Conservation (phyloP, 805 yeast genomes). For the Saccharomycopsis microspora region DNA sequence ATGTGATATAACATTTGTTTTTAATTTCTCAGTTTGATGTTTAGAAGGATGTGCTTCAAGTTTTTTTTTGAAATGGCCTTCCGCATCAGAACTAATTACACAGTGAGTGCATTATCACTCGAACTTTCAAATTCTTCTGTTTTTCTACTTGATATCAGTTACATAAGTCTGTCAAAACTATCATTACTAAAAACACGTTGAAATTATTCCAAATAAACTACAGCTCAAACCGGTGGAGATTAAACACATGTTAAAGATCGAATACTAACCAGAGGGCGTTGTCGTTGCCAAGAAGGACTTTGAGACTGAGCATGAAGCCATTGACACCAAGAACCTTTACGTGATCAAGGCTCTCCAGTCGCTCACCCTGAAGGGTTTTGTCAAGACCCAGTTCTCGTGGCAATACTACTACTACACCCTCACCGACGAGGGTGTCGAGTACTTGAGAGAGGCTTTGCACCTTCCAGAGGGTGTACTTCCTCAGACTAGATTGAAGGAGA, state of each 20-base stretch:
- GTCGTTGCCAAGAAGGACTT: constrained; percentile 99
- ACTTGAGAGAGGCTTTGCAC: constrained; percentile 95
- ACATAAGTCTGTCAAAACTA: no score
- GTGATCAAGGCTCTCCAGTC: constrained; percentile 99
- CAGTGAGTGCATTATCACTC: no score
- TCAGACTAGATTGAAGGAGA: constrained; percentile 91
- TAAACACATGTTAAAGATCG: neutral
- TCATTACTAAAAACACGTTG: no score
- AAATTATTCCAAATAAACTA: neutral
- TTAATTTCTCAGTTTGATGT: no score
- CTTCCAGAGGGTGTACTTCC: constrained; percentile 98
- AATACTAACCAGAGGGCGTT: constrained; percentile 77
- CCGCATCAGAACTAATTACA: no score
- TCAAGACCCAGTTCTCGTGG: constrained; percentile 99
- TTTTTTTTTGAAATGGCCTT: no score
- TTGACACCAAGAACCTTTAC: constrained; percentile 95
- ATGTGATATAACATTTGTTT: no score
- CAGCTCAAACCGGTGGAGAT: neutral
- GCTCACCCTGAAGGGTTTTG: constrained; percentile 96
- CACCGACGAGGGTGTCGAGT: constrained; percentile 99
- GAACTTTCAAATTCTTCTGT: no score
- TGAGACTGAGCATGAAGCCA: constrained; percentile 96
- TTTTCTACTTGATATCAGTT: no score
- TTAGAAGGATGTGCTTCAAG: no score
- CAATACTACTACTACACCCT: constrained; percentile 99